Base-by-base conservation (phyloP, 1,284 basidiomycete genomes). In the Irpex sp. region DNA sequence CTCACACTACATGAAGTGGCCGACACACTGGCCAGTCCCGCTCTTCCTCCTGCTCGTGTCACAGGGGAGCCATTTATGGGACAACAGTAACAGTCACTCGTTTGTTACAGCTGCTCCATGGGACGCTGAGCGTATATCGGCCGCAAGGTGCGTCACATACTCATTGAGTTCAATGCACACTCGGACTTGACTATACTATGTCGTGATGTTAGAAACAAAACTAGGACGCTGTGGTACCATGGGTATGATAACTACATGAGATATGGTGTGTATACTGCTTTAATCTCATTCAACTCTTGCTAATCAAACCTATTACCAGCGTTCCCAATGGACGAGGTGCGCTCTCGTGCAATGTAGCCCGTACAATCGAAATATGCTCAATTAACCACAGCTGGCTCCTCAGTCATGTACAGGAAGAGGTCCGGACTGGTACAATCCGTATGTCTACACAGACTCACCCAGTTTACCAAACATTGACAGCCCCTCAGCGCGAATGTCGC, bases 391-490 rank as follows among this genome's bases (percentile, higher is more conserved):
- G 88, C 80, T 97, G 33, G 85, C 87, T 16, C 94, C 95, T 1
- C 74, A 97, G n/a, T 87, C 91, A 12, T 98, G 95, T 72, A 82
- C 79, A 33, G 91, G 90, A 3, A 82, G 85, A 73, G 92, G 93
- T 18, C 90, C 92, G 14, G 89, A 93, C 69, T 90, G 87, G 86
- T 78, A 80, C 54, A 83, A 88, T 69, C 86, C 87, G 90, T 93
- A 75, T 70, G 89, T 78, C 58, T 53, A 45, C 39, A 18, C 58
- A 28, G 18, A 55, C 64, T 60, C 52, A 55, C 28, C 60, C 51
- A 69, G 63, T 48, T 65, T 49, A 60, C 53, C 18, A 47, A 57
- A 54, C 16, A 42, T 49, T 55, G 52, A 62, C 42, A 55, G 56
- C 59, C 36, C 57, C 59, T 19, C 68, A 91, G 89, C 36, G 77